Conservation (phyloP, 139 green algal species). For the Coccomyxa sp. region DNA sequence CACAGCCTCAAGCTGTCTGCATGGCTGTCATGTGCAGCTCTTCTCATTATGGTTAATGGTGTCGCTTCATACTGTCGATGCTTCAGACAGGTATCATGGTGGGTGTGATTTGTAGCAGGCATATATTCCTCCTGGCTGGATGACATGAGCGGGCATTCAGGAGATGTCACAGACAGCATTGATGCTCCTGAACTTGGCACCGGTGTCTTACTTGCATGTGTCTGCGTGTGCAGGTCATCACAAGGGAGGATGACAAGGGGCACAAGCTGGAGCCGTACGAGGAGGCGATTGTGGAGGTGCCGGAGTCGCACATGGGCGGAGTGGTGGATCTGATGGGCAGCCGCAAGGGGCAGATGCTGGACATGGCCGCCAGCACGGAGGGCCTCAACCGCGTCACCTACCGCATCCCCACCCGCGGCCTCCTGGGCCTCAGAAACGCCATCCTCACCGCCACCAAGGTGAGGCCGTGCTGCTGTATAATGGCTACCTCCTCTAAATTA, state of each 20-base stretch:
- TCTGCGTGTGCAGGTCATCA: conserved; percentile 74
- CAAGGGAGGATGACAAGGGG: conserved; percentile 57
- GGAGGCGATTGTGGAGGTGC: conserved; percentile 87
- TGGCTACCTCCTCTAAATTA: too few relatives aligned
- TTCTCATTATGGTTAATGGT: too few relatives aligned
- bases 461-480: too few relatives aligned
- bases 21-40: neutral
- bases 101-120: neutral
- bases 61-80: too few relatives aligned
- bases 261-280: conserved; percentile 90
- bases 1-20: neutral
- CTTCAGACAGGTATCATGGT: neutral
- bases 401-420: conserved; percentile 80
- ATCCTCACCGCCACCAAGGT: conserved; percentile 88
- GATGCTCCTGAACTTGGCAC: neutral
- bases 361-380: conserved; percentile 61
- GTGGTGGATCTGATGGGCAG: conserved; percentile 88
- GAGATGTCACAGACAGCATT: neutral
- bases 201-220: neutral
- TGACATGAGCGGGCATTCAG: neutral
- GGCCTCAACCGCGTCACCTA: conserved; percentile 74
- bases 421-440: conserved; percentile 80
- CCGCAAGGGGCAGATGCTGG: conserved; percentile 91
- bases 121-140: too few relatives aligned
- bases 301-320: conserved; percentile 70